Evolutionary conservation across 257 asterid genomes (phyloP).

Genomic region (Solanum stenotomum): DNA sequence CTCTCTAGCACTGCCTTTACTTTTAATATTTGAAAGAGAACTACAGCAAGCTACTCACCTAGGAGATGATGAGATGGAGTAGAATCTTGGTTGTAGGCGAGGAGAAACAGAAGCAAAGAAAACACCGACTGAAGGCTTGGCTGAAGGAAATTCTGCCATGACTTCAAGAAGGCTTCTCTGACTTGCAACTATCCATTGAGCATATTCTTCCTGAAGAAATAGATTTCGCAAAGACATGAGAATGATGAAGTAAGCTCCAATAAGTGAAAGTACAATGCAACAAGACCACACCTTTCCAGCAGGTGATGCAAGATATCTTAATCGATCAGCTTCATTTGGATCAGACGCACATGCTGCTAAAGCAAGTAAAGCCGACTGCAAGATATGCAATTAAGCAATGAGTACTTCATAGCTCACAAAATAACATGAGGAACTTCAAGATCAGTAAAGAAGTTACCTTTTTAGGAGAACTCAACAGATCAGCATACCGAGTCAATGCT

Average conservation of each 20-base stretch:
- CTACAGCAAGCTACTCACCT: constrained; percentile 34
- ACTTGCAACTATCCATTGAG: constrained; percentile 65
- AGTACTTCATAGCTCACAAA: not conserved
- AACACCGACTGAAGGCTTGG: constrained; percentile 87
- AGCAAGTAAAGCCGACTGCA: constrained; percentile 71
- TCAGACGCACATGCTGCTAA: constrained; percentile 81
- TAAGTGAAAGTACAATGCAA: not conserved
- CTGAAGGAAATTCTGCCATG: constrained; percentile 87
- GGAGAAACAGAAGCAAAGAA: constrained; percentile 95
- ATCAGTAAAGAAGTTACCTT: constrained; percentile 35
- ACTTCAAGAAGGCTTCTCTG: constrained; percentile 94
- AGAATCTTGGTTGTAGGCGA: constrained; percentile 90
- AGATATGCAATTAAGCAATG: not conserved
- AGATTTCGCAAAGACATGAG: constrained; percentile 2
- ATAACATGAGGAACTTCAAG: not conserved
- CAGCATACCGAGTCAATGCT: constrained; percentile 82
- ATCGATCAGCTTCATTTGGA: constrained; percentile 72
- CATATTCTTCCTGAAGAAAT: constrained; percentile 73
- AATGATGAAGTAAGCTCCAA: not conserved
- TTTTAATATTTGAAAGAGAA: not conserved
- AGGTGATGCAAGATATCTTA: constrained; percentile 83
- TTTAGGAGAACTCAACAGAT: constrained; percentile 81
- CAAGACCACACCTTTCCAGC: constrained; percentile 75
- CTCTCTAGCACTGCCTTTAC: not conserved
- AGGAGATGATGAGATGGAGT: constrained; percentile 94